phyloP scores from a whole-genome alignment of 345 rosid species.

The Isatis tinctoria region DNA sequence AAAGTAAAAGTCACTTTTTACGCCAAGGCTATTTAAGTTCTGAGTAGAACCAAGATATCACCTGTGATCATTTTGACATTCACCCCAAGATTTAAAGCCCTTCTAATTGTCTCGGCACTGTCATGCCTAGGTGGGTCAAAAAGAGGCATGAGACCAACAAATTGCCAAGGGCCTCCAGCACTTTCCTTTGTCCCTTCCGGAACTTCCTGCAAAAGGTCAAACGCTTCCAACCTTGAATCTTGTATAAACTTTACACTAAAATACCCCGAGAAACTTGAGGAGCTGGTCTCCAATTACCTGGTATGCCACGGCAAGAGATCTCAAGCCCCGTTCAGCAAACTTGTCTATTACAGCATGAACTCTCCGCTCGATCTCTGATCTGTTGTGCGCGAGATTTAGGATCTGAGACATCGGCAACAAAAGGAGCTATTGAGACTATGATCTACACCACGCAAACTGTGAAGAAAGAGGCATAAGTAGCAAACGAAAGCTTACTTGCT shows the following conservation, averaged over 20 bases:
- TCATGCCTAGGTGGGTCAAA: constrained; percentile 99
- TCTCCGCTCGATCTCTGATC: constrained; percentile 77
- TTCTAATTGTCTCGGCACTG: constrained; percentile 94
- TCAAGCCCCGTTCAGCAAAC: constrained; percentile 92
- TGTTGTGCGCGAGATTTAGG: constrained; percentile 84
- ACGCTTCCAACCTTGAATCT: background rate
- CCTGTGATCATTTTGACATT: constrained; percentile 99
- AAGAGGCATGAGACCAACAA: constrained; percentile 95
- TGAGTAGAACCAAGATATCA: constrained; percentile 24
- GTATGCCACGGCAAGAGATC: constrained; percentile 96
- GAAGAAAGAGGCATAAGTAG: background rate
- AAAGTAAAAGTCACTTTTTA: background rate
- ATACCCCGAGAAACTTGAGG: background rate
- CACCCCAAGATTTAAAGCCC: constrained; percentile 94
- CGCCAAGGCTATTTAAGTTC: background rate
- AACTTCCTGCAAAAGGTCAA: constrained; percentile 62
- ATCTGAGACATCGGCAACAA: constrained; percentile 44
- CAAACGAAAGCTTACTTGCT: constrained; percentile 56
- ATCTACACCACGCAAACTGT: background rate
- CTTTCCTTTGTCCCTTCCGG: constrained; percentile 89
- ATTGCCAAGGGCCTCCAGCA: constrained; percentile 95
- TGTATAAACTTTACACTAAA: background rate
- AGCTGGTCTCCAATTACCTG: constrained; percentile 46
- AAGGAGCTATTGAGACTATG: background rate
- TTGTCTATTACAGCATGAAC: constrained; percentile 93